Percentiles rank a stretch among this genome's conserved stretches.
These are phyloP conservation scores for Salix dunnii DNA, from an alignment of 345 rosid species.

Conservation along the genomic window DNA sequence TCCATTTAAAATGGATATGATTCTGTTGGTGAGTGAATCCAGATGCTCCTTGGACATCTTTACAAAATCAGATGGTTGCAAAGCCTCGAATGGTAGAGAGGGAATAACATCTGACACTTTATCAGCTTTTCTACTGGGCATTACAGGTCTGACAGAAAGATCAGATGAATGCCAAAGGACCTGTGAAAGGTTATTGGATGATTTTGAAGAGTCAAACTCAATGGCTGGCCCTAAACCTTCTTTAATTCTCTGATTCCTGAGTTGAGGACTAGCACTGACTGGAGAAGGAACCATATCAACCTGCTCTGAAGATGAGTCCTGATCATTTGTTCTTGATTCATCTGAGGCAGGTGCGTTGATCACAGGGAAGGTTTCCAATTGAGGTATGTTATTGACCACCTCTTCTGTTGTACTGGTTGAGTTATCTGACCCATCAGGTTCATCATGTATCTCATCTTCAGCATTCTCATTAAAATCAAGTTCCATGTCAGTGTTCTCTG, in stretches of 20 bases:
- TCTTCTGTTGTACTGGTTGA: constrained; percentile 40
- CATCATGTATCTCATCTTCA: constrained; percentile 78
- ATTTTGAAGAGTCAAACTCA: constrained; percentile 56
- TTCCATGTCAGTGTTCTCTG: constrained; percentile 95
- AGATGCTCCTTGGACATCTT: constrained; percentile 77
- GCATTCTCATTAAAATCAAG: constrained; percentile 86
- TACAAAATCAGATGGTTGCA: constrained; percentile 66
- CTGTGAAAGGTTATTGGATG: constrained; percentile 54
- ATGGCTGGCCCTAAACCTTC: constrained; percentile 45
- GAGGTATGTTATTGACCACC: constrained; percentile 34
- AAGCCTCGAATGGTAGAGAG: constrained; percentile 73
- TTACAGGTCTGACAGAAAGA: constrained; percentile 93
- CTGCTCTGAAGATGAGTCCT: constrained; percentile 51
- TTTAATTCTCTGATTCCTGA: constrained; percentile 53
- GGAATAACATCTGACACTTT: constrained; percentile 56
- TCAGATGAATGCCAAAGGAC: constrained; percentile 93
- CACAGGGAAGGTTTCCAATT: constrained; percentile 34
- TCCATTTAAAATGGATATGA: constrained; percentile 58
- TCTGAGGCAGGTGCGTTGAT: constrained; percentile 39
- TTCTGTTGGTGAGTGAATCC: constrained; percentile 55
- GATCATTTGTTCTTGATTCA: constrained; percentile 49
- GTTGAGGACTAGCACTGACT: constrained; percentile 62
- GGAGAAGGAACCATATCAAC: constrained; percentile 58
- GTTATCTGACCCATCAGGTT: constrained; percentile 58
- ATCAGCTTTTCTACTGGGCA: constrained; percentile 92